Evolutionary conservation across 768 basidiomycete species (phyloP).

Genomic region (Pleurotus pulmonarius): DNA sequence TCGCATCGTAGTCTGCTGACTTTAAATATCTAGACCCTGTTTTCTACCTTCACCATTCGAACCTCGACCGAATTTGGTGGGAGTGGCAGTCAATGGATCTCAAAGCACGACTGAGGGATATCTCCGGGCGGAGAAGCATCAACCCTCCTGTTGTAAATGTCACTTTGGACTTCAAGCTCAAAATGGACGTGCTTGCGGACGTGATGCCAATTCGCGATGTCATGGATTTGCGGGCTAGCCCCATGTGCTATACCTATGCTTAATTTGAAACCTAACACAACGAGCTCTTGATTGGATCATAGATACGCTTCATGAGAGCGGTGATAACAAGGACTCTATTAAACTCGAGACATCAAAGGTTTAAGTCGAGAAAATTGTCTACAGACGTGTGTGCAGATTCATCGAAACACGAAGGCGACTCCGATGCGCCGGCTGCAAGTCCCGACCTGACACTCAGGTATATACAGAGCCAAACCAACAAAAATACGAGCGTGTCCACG

Average conservation of each 20-base stretch:
- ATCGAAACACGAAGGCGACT: no score
- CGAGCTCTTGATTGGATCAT: no score
- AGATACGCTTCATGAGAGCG: no score
- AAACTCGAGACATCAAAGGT: no score
- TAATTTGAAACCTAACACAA: constrained; percentile 1
- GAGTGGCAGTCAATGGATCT: constrained; percentile 27
- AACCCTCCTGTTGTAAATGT: constrained; percentile 25
- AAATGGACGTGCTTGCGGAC: constrained; percentile 21
- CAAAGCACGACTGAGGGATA: constrained; percentile 23
- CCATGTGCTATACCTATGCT: constrained; percentile 26
- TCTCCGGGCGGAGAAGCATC: constrained; percentile 29
- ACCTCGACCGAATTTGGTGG: constrained; percentile 40
- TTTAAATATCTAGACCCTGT: constrained; percentile 26
- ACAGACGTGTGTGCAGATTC: no score
- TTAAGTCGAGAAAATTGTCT: no score
- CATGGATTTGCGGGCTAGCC: constrained; percentile 23
- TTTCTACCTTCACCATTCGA: constrained; percentile 37
- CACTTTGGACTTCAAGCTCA: constrained; percentile 26
- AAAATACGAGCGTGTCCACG: no score
- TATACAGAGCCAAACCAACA: no score
- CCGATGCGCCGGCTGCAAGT: no score
- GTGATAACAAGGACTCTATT: no score
- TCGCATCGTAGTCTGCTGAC: constrained; percentile 12
- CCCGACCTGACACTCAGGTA: no score
- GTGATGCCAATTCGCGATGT: constrained; percentile 24